A percentile compares a stretch with the other conserved stretches of the same genome.
phyloP scores from a whole-genome alignment of 306 rosid species.

The Abrus precatorius region DNA sequence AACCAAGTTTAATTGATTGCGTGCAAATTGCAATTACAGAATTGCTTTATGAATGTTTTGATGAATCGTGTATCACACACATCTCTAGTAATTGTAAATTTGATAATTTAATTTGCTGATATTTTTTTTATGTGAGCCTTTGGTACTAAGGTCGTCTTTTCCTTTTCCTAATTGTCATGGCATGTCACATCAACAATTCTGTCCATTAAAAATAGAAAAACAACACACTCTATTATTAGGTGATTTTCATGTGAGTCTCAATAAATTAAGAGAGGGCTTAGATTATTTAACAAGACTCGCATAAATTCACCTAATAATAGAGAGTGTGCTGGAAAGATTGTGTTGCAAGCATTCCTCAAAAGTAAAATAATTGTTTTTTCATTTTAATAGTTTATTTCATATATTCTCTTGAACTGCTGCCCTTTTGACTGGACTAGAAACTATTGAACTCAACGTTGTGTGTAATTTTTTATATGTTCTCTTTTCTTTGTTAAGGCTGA shows the following conservation, averaged over 20 bases:
- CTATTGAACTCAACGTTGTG: conserved; percentile 36
- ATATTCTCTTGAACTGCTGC: conserved; percentile 30
- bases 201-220: not conserved
- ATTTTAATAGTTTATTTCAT: conserved; percentile 8
- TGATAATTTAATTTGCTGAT: conserved; percentile 6
- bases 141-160: conserved; percentile 2
- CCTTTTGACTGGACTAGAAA: not conserved
- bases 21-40: not conserved
- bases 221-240: not conserved
- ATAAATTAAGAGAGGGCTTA: not conserved
- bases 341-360: not conserved
- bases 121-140: conserved; percentile 2
- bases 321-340: not conserved
- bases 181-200: conserved; percentile 9
- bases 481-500: conserved; percentile 70
- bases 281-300: not conserved
- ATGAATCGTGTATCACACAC: conserved; percentile 1
- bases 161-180: not conserved
- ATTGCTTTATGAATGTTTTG: not conserved
- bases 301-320: not conserved
- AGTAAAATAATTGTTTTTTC: not conserved
- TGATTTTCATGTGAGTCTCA: conserved; percentile 1
- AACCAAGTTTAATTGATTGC: not conserved
- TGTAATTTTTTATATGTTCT: conserved; percentile 16
- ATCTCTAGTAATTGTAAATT: not conserved